Evolutionary conservation across 768 basidiomycete species (phyloP), one percentile per base, ranked within the genome.

Genomic region (Kwoniella newhampshirensis): DNA sequence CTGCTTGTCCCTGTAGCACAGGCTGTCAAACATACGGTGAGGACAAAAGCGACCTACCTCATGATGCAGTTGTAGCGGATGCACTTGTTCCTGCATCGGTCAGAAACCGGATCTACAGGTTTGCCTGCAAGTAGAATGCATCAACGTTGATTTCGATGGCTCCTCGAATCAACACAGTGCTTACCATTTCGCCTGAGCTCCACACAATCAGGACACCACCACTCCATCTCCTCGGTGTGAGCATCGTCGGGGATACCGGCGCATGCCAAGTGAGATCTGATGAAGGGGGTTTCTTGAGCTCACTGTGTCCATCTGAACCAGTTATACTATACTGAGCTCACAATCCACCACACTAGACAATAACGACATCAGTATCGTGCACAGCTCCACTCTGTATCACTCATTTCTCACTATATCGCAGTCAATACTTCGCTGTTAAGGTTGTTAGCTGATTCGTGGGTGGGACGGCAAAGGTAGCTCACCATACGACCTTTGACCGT

Each of bases 151-250:
- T n/a, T n/a, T n/a, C n/a, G n/a, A n/a, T n/a, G n/a, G n/a, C n/a
- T n/a, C n/a, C n/a, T n/a, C n/a, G n/a, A n/a, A n/a, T n/a, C n/a
- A n/a, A 42, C 17, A 23, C 17, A 8, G 18, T 7, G 18, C 40
- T 7, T 23, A 42, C 40, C 40, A 8, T 7, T 6, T 5, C 17
- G 21, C 8, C 17, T 4, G 9, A 13, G 27, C 27, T 6, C 21
- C 7, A 36, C n/a, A 28, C 48, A 37, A 50, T 50, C 32, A 13
- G 48, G 48, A 37, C 48, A 50, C 2, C 2, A 13, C 48, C 48
- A 50, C n/a, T 36, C 32, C n/a, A 21, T 25, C 4, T 20, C 32
- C 13, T 3, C 5, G 20, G 37, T 20, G 32, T 50, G 11, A 7
- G 18, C 3, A 3, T 37, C 48, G 32, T 37, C 28, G n/a, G 28